Evolutionary conservation across 2,329 filamentous ascomycete species (phyloP), one percentile per base, ranked within the genome.

Genomic region (Parastagonospora avenae): DNA sequence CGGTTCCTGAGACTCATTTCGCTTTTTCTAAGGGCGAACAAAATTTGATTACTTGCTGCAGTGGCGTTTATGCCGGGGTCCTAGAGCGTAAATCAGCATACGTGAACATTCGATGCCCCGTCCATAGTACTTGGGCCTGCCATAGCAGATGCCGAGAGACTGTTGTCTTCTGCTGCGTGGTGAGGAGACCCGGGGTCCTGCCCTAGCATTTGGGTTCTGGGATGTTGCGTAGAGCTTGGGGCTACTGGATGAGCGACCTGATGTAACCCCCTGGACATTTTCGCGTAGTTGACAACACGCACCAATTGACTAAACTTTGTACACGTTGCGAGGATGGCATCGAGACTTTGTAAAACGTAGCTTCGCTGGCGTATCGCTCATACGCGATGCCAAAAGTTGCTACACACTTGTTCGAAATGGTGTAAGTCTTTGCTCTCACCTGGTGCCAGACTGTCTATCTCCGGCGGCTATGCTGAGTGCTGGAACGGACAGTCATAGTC

Each of bases 1-100:
- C 48, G 43, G 35, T 55, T 48, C 50, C 48, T 50, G 39, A 33
- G 19, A 32, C 36, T 57, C 52, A 52, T 62, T 54, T 55, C 50
- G 45, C 50, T 55, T 52, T 55, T 41, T 42, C 36, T 39, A 35
- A 37, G 38, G 51, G 36, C 52, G 41, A 50, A 36, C 52, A 46
- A 46, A 38, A 43, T 54, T 46, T 55, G 50, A 54, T 52, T 46
- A 39, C 55, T 27, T 29, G 41, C n/a, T 43, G 38, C 44, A 48
- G 28, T 32, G 15, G 27, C 41, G 30, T 49, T 39, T 47, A 37
- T 48, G n/a, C 49, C 45, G 33, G 38, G 10, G 19, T 35, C 31
- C 51, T 37, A 5, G 19, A 24, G 19, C 19, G 39, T 42, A 11
- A 46, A 29, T 43, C 33, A 32, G 28, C 46, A 50, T 24, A 14